phyloP scores from a whole-genome alignment of 139 green algal species.

The Pleodorina starrii region DNA sequence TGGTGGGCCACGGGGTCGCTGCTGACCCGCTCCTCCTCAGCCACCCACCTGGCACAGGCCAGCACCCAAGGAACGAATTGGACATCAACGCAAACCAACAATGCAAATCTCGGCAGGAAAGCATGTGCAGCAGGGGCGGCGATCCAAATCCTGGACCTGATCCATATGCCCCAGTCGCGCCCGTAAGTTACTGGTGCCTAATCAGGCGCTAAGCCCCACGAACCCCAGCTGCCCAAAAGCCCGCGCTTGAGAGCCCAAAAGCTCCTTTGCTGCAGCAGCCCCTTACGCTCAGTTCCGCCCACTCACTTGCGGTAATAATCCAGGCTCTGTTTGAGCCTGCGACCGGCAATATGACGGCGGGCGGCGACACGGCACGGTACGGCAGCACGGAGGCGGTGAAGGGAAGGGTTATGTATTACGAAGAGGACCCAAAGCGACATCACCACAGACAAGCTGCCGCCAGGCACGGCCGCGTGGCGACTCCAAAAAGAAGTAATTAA shows the following conservation, averaged over 20 bases:
- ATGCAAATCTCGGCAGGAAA: not conserved
- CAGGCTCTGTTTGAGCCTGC: constrained; percentile 57
- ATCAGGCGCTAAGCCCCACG: not conserved
- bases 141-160: not conserved
- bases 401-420: not conserved
- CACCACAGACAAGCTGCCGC: no score
- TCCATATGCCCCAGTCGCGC: not conserved
- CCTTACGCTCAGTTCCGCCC: no score
- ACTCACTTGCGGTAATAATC: constrained; percentile 47
- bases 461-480: no score
- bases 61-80: not conserved
- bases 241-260: no score
- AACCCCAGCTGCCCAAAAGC: no score
- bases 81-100: not conserved
- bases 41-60: constrained; percentile 37
- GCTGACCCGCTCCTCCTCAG: constrained; percentile 47
- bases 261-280: no score
- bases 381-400: not conserved
- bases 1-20: constrained; percentile 54
- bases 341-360: not conserved
- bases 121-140: not conserved
- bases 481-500: not conserved
- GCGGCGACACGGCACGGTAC: not conserved
- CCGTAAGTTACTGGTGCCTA: not conserved
- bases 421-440: not conserved